Evolutionary conservation across 345 rosid genomes (phyloP).

Genomic region (Acer campestre): DNA sequence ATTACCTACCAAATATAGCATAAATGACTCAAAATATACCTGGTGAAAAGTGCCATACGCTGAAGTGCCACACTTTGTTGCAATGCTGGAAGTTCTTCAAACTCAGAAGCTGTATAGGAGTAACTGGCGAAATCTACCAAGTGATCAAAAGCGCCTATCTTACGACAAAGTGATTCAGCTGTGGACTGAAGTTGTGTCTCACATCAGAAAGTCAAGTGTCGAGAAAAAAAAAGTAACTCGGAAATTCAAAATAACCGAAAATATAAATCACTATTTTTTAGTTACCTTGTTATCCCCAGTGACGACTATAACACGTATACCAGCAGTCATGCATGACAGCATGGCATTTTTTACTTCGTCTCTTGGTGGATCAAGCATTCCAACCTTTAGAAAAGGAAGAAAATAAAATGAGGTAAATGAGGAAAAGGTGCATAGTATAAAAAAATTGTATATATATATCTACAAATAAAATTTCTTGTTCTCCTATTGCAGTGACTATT

Average conservation of each 20-base stretch:
- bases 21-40: constrained; percentile 40
- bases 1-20: neutral
- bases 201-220: constrained; percentile 29
- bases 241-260: constrained; percentile 13
- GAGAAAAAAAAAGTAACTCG: neutral
- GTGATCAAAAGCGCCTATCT: constrained; percentile 97
- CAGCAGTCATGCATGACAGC: constrained; percentile 97
- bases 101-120: constrained; percentile 95
- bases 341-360: constrained; percentile 96
- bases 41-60: constrained; percentile 88
- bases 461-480: neutral
- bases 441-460: neutral
- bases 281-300: constrained; percentile 99
- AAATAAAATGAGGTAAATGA: constrained; percentile 1
- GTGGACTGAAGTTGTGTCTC: constrained; percentile 68
- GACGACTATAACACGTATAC: constrained; percentile 98
- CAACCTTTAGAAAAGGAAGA: constrained; percentile 58
- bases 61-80: constrained; percentile 86
- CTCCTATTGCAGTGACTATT: neutral
- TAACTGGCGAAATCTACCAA: constrained; percentile 74
- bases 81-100: constrained; percentile 90
- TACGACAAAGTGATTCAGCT: constrained; percentile 92
- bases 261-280: constrained; percentile 8
- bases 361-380: constrained; percentile 99
- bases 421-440: neutral